Conservation (phyloP, 1,284 basidiomycete species). For the Irpex rosettiformis region DNA sequence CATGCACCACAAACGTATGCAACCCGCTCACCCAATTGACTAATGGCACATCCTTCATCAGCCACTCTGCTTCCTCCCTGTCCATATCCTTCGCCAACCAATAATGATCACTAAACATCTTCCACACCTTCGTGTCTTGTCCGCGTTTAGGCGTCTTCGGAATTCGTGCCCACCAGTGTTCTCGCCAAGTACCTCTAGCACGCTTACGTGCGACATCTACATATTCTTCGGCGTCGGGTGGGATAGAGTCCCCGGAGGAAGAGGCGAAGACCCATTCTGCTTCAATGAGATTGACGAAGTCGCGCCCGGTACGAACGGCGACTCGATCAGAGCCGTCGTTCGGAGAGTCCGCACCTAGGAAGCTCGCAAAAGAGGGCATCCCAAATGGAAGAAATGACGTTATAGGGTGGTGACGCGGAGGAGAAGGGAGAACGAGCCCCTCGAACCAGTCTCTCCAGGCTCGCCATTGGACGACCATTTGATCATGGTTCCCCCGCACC, state of each 20-base stretch:
- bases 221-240: slow-evolving; percentile 39
- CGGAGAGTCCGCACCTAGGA: slow-evolving; percentile 2
- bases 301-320: slow-evolving; percentile 39
- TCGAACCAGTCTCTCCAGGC: slow-evolving; percentile 74
- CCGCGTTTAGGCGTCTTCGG: slow-evolving; percentile 28
- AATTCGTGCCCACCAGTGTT: slow-evolving; percentile 43
- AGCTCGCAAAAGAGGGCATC: slow-evolving; percentile 1
- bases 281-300: slow-evolving; percentile 49
- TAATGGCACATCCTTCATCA: slow-evolving; percentile 57
- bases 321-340: background rate
- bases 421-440: slow-evolving; percentile 20
- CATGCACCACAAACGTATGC: slow-evolving; percentile 80
- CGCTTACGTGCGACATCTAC: slow-evolving; percentile 35
- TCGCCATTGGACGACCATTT: slow-evolving; percentile 83
- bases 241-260: background rate
- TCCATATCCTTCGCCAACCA: slow-evolving; percentile 64
- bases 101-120: slow-evolving; percentile 75
- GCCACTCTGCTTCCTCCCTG: slow-evolving; percentile 59
- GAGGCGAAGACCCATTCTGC: slow-evolving; percentile 37
- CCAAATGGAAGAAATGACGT: slow-evolving; percentile 10
- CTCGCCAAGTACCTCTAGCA: slow-evolving; percentile 31
- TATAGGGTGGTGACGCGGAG: background rate
- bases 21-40: slow-evolving; percentile 33
- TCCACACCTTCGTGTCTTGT: slow-evolving; percentile 62
- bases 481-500: slow-evolving; percentile 91